Evolutionary conservation across 2,329 filamentous ascomycete species (phyloP), one percentile per base, ranked within the genome.

Genomic region (Fusarium sulawesiense): DNA sequence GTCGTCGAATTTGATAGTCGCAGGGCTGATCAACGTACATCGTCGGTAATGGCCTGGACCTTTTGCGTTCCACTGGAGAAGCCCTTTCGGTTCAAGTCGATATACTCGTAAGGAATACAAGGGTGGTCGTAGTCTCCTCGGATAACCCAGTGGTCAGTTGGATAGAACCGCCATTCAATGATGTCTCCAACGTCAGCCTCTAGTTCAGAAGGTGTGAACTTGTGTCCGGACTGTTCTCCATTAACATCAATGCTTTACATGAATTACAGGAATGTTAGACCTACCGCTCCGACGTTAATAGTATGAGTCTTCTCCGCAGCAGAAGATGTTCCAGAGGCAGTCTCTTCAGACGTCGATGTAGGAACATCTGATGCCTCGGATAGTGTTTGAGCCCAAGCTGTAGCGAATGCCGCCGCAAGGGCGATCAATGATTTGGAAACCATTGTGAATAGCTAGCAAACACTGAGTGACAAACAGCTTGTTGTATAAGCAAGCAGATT

Each of bases 131-230:
- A 91, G 50, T 85, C 87, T 34, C 88, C 86, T 51, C 87, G 83
- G 11, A 87, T 86, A n/a, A 92, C 86, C 5, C 88, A 89, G 74
- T 92, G 89, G 54, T 87, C 89, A 23, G 82, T 82, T 2, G 89
- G 88, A 69, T 87, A 90, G 74, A 92, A 91, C 45, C 85, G 80
- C 76, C 88, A 92, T 65, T 86, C 83, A 45, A 88, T 80, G 7
- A 81, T 78, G 73, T 87, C 85, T 8, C 86, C 86, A 29, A 84
- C 73, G 4, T 76, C 64, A n/a, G 79, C 78, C n/a, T 68, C 27
- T 16, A 76, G 68, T 41, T 73, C 68, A n/a, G 73, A 58, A 3
- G 78, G 78, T 1, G 74, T 75, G 56, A 80, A 78, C 42, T 77
- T 76, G 68, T 76, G 77, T 5, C 78, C 78, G 27, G 62, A 57